Evolutionary conservation across 2,329 filamentous ascomycete species (phyloP).

Genomic region (Aspergillus intermedius): DNA sequence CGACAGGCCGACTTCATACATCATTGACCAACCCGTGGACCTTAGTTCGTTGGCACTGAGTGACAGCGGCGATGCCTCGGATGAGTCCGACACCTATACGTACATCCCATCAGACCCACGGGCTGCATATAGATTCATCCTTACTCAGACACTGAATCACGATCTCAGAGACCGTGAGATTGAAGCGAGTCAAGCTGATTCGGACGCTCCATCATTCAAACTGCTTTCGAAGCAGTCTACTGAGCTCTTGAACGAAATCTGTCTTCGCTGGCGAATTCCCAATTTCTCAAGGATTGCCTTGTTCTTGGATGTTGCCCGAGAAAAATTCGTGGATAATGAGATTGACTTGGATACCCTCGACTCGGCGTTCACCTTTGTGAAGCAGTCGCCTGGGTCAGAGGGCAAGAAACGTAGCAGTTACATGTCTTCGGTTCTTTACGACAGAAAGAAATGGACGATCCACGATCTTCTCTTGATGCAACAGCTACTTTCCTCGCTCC

Average conservation of each 20-base stretch:
- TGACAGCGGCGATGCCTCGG: constrained; percentile 36
- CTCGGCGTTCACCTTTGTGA: constrained; percentile 73
- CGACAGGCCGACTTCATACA: constrained; percentile 46
- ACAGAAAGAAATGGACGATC: constrained; percentile 62
- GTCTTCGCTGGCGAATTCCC: constrained; percentile 81
- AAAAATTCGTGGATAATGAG: constrained; percentile 80
- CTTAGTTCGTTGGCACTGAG: constrained; percentile 56
- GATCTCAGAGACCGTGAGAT: constrained; percentile 52
- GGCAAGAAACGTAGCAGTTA: constrained; percentile 54
- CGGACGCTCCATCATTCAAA: constrained; percentile 45
- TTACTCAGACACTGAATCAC: constrained; percentile 65
- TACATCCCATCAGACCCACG: constrained; percentile 84
- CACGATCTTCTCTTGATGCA: constrained; percentile 66
- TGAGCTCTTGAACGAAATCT: constrained; percentile 79
- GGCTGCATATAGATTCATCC: constrained; percentile 72
- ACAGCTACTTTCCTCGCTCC: constrained; percentile 64
- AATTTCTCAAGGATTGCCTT: constrained; percentile 72
- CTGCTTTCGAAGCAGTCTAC: constrained; percentile 67
- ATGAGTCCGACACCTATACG: constrained; percentile 60
- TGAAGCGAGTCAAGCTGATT: constrained; percentile 43
- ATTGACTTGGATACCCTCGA: constrained; percentile 76
- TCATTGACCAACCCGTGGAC: constrained; percentile 60
- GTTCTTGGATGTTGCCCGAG: constrained; percentile 75
- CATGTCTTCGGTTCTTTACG: constrained; percentile 42
- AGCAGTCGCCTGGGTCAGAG: constrained; percentile 60